These are phyloP conservation scores for Penicillium silybi DNA, from an alignment of 495 filamentous ascomycete genomes.

Conservation along the genomic window DNA sequence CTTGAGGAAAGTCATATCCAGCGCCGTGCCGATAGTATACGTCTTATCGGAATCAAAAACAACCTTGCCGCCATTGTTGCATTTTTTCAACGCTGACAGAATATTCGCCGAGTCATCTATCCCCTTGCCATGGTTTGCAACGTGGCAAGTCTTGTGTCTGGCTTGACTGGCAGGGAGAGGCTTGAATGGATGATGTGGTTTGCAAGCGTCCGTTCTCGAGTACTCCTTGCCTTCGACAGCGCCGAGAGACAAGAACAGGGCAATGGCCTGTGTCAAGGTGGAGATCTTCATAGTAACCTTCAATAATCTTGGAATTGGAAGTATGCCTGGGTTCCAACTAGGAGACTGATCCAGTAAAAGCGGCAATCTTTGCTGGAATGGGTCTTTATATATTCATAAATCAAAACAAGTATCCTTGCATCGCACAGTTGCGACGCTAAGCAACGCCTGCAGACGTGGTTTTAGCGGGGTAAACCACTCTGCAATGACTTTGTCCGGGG, in stretches of 20 bases:
- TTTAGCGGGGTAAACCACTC: slow-evolving; percentile 14
- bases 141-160: slow-evolving; percentile 34
- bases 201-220: slow-evolving; percentile 26
- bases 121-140: slow-evolving; percentile 36
- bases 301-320: not conserved
- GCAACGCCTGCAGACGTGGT: not conserved
- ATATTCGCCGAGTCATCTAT: slow-evolving; percentile 58
- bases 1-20: slow-evolving; percentile 61
- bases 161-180: slow-evolving; percentile 30
- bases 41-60: slow-evolving; percentile 52
- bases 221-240: slow-evolving; percentile 13
- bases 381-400: not conserved
- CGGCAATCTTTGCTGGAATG: not conserved
- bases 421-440: slow-evolving; percentile 6
- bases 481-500: slow-evolving; percentile 16
- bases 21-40: slow-evolving; percentile 61
- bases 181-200: slow-evolving; percentile 32
- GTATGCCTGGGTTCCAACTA: not conserved
- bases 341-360: not conserved
- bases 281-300: slow-evolving; percentile 27
- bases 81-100: slow-evolving; percentile 53
- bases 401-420: not conserved
- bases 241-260: slow-evolving; percentile 21
- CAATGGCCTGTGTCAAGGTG: slow-evolving; percentile 25
- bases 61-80: slow-evolving; percentile 65